Base-by-base conservation (phyloP, 1,139 yeast genomes). In the Saccharomycopsis crataegensis region DNA sequence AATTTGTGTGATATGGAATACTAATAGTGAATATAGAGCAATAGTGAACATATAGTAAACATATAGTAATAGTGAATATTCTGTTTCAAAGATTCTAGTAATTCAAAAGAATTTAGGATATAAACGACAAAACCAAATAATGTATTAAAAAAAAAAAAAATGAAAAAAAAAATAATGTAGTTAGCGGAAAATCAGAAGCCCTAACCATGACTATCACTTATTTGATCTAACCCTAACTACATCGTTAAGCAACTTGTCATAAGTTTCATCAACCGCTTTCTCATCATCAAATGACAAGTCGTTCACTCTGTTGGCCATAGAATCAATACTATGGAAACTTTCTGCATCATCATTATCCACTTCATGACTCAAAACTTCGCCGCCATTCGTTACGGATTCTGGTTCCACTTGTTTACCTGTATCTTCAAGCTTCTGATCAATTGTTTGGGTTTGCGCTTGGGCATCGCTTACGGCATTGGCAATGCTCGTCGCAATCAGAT, bases 181-280 rank as follows among this genome's bases (percentile, higher is more conserved):
- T 36, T 4, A 22, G 28, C 28, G 4, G 28, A 2, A 22, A 22
- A 22, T 22, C 28, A 22, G 28, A 22, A 22, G 4, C 28, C 2
- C 28, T 22, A 22, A 2, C 4, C 28, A 22, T 22, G 28, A 43
- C 8, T 6, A 9, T 52, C 34, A 64, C 54, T 65, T 66, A 57
- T 66, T 66, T 12, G 83, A 77, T 61, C 89, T 71, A 16, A 80
- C 87, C 56, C 81, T 70, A 49, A 82, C 80, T 6, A 86, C 80
- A 61, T 83, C 83, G 60, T 84, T 82, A 61, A 85, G 70, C 50
- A 85, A 68, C 62, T 81, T 82, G 59, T 85, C 91, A 63, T 85
- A 85, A 8, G 81, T 85, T 62, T 83, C 86, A 63, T 83, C 86
- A 43, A 82, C 74, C 22, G 61, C 61, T 14, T 69, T 70, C 38